Evolutionary conservation across 148 eudicot species (phyloP).

Genomic region (Fagopyrum homotropicum): DNA sequence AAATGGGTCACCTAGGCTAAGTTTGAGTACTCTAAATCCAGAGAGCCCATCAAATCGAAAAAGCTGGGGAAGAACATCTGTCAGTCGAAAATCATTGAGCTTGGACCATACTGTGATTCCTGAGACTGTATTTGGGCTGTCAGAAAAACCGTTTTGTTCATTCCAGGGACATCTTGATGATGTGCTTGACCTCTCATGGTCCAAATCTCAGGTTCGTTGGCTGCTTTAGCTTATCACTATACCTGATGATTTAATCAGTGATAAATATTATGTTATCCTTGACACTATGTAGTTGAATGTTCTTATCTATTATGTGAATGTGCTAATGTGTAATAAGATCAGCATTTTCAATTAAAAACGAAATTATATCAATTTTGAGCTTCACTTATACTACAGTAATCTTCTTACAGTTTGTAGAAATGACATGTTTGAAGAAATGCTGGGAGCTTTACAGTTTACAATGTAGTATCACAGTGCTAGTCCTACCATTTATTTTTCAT

Average conservation of each 20-base stretch:
- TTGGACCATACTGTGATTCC: slow-evolving; percentile 41
- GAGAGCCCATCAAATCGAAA: slow-evolving; percentile 53
- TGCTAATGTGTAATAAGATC: too few species aligned
- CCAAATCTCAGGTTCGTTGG: slow-evolving; percentile 82
- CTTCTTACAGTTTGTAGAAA: background rate
- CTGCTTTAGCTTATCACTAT: slow-evolving; percentile 14
- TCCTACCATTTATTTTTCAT: background rate
- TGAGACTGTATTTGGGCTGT: slow-evolving; percentile 65
- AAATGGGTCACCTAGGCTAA: slow-evolving; percentile 62
- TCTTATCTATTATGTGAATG: background rate
- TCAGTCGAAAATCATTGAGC: slow-evolving; percentile 23
- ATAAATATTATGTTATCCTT: background rate
- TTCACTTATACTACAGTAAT: background rate
- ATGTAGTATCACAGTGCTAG: background rate
- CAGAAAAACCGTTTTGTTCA: slow-evolving; percentile 86
- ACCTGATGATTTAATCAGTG: background rate
- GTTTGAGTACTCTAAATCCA: slow-evolving; percentile 30
- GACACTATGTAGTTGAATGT: background rate
- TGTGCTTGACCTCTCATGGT: slow-evolving; percentile 96
- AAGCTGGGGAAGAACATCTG: slow-evolving; percentile 24
- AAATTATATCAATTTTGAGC: background rate
- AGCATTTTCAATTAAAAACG: background rate
- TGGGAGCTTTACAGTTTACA: background rate
- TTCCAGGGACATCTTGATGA: slow-evolving; percentile 82
- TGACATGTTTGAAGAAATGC: background rate